Evolutionary conservation across 2,329 filamentous ascomycete genomes (phyloP).

Genomic region (Sporothrix schenckii): DNA sequence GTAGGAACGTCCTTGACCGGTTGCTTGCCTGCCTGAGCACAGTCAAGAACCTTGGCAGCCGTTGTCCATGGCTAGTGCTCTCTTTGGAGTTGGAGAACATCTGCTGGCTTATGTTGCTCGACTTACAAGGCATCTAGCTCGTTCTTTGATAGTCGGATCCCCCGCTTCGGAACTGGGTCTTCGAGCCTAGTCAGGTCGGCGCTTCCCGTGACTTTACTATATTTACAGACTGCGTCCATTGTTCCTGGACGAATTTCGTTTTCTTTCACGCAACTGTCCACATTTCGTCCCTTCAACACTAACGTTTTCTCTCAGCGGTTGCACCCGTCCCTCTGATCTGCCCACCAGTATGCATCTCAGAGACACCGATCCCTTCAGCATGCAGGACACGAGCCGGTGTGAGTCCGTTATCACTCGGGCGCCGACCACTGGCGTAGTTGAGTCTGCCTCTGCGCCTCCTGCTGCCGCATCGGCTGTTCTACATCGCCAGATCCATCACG

Average conservation of each 20-base stretch:
- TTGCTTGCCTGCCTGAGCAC: not conserved
- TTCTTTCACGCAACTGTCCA: too few species aligned
- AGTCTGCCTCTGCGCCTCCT: not conserved
- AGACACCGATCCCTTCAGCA: not conserved
- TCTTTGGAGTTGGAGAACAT: not conserved
- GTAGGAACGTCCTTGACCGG: not conserved
- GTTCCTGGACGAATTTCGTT: too few species aligned
- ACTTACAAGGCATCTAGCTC: slow-evolving; percentile 5
- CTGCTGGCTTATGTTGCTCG: not conserved
- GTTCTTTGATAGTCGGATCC: not conserved
- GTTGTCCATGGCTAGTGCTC: not conserved
- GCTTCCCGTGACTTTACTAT: not conserved
- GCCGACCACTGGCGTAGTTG: not conserved
- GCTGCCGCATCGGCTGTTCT: slow-evolving; percentile 44
- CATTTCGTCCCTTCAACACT: too few species aligned
- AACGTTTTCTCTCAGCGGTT: too few species aligned
- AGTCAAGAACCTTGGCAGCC: too few species aligned
- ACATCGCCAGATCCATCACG: slow-evolving; percentile 44
- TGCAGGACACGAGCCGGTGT: slow-evolving; percentile 3
- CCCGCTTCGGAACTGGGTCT: slow-evolving; percentile 11
- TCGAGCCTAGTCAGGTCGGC: slow-evolving; percentile 10
- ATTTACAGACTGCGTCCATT: too few species aligned
- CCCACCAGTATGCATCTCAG: not conserved
- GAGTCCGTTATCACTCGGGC: not conserved
- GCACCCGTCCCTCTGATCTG: not conserved